Evolutionary conservation across 345 rosid genomes (phyloP), one percentile per base, ranked within the genome.

Genomic region (Arabidopsis arenosa): DNA sequence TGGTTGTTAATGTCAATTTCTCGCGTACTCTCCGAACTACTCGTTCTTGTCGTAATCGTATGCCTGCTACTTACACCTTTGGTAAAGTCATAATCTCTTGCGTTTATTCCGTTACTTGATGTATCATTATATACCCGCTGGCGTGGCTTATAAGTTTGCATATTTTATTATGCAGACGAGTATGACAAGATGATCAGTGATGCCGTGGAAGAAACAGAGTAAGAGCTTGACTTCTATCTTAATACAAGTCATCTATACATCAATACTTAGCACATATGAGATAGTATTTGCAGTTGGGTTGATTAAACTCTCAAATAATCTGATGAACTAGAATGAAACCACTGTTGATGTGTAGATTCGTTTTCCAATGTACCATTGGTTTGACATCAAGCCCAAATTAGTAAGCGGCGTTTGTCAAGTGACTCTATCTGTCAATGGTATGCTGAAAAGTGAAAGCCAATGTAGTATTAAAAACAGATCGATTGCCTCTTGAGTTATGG

Each of bases 181-280:
- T 93, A 76, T 85, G 96, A 90, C 63, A 90, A 74, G 52, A 87
- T 89, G 53, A 88, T 93, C 64, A 75, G 80, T 17, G 90, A 93
- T 68, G 98, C 97, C 70, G 85, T 90, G 65, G 70, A 80, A 28
- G 65, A 81, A 76, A 66, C 85, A 62, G 77, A 75, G 98, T 93
- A 90, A 89, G 94, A 40, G 54, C 48, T 68, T 48, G 14, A 63
- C 54, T 70, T n/a, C 73, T 72, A 59, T 63, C 57, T 43, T 60
- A 45, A 51, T 60, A 7, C 12, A 64, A 39, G 48, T 47, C 58
- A 71, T 64, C 37, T 69, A 41, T 52, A 28, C 13, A 49, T 49
- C 59, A 39, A 39, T 59, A 58, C 26, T 55, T 45, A 12, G 58
- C 30, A 47, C 33, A 39, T 30, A 51, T 66, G 26, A 68, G 17